These are phyloP conservation scores for Ceratocystis cubensis DNA, from an alignment of 2,329 filamentous ascomycete species.

Conservation along the genomic window DNA sequence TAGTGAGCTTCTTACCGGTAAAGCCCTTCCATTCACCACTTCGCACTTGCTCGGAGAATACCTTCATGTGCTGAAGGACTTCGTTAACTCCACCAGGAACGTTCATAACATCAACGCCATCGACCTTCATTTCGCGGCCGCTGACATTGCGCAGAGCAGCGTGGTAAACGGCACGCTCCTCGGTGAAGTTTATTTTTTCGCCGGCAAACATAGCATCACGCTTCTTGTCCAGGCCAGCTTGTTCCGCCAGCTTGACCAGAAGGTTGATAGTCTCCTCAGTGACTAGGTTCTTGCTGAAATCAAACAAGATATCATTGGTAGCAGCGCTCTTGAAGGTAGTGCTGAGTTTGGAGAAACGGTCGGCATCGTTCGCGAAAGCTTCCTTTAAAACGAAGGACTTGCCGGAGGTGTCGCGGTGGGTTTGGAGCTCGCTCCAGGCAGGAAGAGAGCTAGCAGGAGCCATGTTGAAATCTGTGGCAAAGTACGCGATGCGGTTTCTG, in stretches of 20 bases:
- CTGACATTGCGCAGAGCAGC: slow-evolving; percentile 81
- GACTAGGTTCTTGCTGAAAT: slow-evolving; percentile 98
- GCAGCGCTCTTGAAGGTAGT: slow-evolving; percentile 76
- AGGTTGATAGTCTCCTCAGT: slow-evolving; percentile 83
- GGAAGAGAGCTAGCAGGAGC: slow-evolving; percentile 74
- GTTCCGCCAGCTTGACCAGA: slow-evolving; percentile 78
- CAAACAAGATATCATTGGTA: slow-evolving; percentile 79
- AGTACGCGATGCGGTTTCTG: not conserved
- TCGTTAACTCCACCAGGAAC: slow-evolving; percentile 76
- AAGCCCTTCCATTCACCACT: slow-evolving; percentile 95
- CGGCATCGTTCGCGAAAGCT: slow-evolving; percentile 75
- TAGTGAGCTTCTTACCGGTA: slow-evolving; percentile 94
- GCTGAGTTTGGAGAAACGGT: slow-evolving; percentile 83
- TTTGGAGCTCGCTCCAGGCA: slow-evolving; percentile 81
- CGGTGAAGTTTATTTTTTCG: slow-evolving; percentile 99
- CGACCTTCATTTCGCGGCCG: slow-evolving; percentile 70
- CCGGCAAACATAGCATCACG: slow-evolving; percentile 95
- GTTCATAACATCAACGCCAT: slow-evolving; percentile 86
- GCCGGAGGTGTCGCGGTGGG: slow-evolving; percentile 75
- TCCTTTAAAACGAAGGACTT: slow-evolving; percentile 89
- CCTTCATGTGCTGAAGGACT: slow-evolving; percentile 94
- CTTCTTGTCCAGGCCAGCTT: slow-evolving; percentile 83
- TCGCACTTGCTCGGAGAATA: slow-evolving; percentile 88
- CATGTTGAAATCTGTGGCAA: slow-evolving; percentile 36
- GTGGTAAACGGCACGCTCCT: slow-evolving; percentile 92